A percentile compares a stretch with the other conserved stretches of the same genome.
These are phyloP conservation scores for Alternaria arborescens DNA, from an alignment of 2,329 filamentous ascomycete genomes.

Conservation along the genomic window DNA sequence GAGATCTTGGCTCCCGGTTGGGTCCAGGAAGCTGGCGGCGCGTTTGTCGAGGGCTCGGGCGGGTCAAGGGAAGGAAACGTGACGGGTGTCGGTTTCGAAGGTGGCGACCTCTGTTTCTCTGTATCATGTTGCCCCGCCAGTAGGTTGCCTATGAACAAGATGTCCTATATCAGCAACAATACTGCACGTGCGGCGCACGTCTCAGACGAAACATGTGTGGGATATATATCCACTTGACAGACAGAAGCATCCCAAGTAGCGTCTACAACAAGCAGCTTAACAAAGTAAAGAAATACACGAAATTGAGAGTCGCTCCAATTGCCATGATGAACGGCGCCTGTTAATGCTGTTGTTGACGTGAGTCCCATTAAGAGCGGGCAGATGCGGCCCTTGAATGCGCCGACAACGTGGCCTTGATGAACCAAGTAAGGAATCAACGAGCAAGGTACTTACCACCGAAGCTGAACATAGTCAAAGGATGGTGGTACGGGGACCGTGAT, in stretches of 20 bases:
- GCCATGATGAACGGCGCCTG: not conserved
- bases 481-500: constrained; percentile 2
- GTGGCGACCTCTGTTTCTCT: constrained; percentile 56
- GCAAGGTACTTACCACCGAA: constrained; percentile 47
- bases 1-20: constrained; percentile 53
- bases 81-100: constrained; percentile 59
- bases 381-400: constrained; percentile 3
- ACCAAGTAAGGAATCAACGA: not conserved
- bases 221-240: constrained; percentile 25
- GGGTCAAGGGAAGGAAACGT: constrained; percentile 61
- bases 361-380: constrained; percentile 1
- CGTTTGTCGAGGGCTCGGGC: constrained; percentile 38
- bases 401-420: constrained; percentile 3
- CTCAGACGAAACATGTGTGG: constrained; percentile 42
- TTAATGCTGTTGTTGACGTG: constrained; percentile 5
- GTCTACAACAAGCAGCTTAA: constrained; percentile 5
- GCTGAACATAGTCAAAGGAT: constrained; percentile 43
- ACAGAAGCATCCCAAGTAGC: constrained; percentile 26
- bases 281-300: not conserved
- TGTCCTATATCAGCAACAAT: constrained; percentile 40
- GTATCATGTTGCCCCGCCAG: constrained; percentile 52
- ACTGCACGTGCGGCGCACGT: constrained; percentile 34
- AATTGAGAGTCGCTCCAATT: not conserved
- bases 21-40: constrained; percentile 44
- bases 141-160: constrained; percentile 41